A percentile compares a stretch with the other conserved stretches of the same genome.
These are phyloP conservation scores for Leucocoprinus birnbaumii DNA, from an alignment of 768 basidiomycete species.

Conservation along the genomic window DNA sequence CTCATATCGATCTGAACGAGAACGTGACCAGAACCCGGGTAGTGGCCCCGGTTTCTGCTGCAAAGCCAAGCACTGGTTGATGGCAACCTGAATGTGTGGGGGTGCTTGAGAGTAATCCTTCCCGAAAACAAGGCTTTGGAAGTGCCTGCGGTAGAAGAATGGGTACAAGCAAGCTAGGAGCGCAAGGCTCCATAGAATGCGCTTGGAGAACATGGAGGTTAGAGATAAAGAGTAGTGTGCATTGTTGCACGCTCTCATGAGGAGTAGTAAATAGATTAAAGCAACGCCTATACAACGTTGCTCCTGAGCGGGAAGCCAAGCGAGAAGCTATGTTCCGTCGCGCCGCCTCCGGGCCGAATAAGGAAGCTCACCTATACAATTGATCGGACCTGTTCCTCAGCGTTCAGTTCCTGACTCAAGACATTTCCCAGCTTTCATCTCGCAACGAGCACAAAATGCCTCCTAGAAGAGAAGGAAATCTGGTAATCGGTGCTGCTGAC, in stretches of 20 bases:
- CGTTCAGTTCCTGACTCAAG: too few species aligned
- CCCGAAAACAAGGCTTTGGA: neutral
- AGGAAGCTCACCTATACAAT: slow-evolving; percentile 5
- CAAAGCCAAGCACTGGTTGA: slow-evolving; percentile 43
- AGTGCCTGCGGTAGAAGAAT: neutral
- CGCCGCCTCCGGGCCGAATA: neutral
- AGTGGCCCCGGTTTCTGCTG: slow-evolving; percentile 40
- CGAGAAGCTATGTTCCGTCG: neutral
- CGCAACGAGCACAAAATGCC: slow-evolving; percentile 23
- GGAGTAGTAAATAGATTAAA: slow-evolving; percentile 7
- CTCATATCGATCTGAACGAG: slow-evolving; percentile 63
- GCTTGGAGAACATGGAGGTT: slow-evolving; percentile 7
- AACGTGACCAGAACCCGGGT: slow-evolving; percentile 43
- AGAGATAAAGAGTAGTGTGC: neutral
- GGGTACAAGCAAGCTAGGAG: slow-evolving; percentile 1
- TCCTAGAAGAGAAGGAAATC: slow-evolving; percentile 31
- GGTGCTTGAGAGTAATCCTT: slow-evolving; percentile 11
- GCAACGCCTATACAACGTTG: slow-evolving; percentile 12
- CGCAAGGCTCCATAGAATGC: neutral
- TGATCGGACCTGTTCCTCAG: neutral
- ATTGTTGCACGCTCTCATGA: neutral
- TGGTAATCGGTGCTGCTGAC: slow-evolving; percentile 49
- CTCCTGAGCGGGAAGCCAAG: neutral
- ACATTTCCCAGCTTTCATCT: too few species aligned
- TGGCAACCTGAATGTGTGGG: slow-evolving; percentile 23